Evolutionary conservation across 1,284 basidiomycete species (phyloP), one percentile per base, ranked within the genome.

Genomic region (Abortiporus biennis): DNA sequence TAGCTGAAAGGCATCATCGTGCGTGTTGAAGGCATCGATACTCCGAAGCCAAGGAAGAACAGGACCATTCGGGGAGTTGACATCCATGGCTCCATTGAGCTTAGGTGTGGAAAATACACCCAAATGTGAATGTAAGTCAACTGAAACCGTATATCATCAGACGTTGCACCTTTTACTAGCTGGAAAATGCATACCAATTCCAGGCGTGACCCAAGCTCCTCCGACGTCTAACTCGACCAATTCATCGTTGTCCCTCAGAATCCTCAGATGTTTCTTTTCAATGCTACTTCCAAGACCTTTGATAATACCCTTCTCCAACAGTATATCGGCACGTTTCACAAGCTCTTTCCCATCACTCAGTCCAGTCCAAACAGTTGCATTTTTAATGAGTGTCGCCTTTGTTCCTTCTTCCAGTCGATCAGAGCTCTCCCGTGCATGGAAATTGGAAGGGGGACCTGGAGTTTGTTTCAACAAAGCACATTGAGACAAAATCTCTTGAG

Each of bases 301-400:
- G 42, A 85, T 62, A 20, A 83, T 63, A 5, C 80, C 81, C 32
- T 71, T 69, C 50, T 80, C 73, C 31, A 85, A 59, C 20, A 78
- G 61, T 34, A 84, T 57, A 51, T 80, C 78, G 13, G 71, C 76
- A 4, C 78, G 83, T 21, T 71, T 63, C n/a, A 87, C 58, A 27
- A 86, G 64, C 51, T 85, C 77, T 15, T 71, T 74, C 4, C 80
- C 82, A 38, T 80, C 74, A 25, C 78, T 62, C 36, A 72, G 74
- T 15, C 89, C 89, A 0, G 86, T 91, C 73, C 90, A 89, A 15
- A 95, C 71, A 0, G 78, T 80, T 2, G 79, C 87, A 58, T 93
- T 92, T 57, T 72, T 71, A 51, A 94, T 81, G 52, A 84, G 67
- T 5, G 80, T 79, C 3, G 80, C 65, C 30, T 71, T 71, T 0